Conservation (phyloP, 2,329 filamentous ascomycete genomes). For the Byssoonygena ceratinophila region DNA sequence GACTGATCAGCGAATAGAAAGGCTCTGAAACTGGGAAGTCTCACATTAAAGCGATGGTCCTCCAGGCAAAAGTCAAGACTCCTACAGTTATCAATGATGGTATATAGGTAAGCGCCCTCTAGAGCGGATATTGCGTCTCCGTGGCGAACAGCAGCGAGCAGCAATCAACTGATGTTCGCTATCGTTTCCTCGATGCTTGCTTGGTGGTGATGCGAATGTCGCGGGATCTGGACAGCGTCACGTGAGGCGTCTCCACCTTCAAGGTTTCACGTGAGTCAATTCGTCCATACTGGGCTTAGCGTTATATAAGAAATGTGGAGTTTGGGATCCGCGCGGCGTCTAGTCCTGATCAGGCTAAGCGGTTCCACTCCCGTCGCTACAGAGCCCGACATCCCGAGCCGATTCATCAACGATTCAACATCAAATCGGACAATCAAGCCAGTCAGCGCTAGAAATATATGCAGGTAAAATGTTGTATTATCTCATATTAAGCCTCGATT, state of each 20-base stretch:
- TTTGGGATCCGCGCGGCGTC: not conserved
- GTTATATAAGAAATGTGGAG: not conserved
- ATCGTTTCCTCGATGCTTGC: not conserved
- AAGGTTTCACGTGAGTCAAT: conserved; percentile 2
- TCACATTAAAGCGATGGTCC: not conserved
- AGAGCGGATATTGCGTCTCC: not conserved
- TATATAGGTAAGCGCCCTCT: not conserved
- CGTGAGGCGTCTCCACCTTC: conserved; percentile 1
- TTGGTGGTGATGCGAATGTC: conserved; percentile 3
- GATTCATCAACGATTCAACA: not conserved
- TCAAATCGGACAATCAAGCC: too few species aligned
- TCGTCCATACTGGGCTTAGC: not conserved
- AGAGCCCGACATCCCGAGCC: conserved; percentile 1
- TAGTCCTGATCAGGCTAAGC: not conserved
- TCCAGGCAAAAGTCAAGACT: not conserved
- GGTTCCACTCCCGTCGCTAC: conserved; percentile 1
- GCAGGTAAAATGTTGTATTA: not conserved
- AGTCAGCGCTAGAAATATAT: too few species aligned
- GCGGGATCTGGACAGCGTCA: not conserved
- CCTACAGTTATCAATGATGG: not conserved
- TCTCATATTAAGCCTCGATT: not conserved
- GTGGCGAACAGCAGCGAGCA: not conserved
- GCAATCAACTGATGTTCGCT: not conserved
- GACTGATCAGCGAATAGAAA: conserved; percentile 2
- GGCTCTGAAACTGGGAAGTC: conserved; percentile 4